Evolutionary conservation across 2,329 filamentous ascomycete genomes (phyloP).

Genomic region (Phoma sp.): DNA sequence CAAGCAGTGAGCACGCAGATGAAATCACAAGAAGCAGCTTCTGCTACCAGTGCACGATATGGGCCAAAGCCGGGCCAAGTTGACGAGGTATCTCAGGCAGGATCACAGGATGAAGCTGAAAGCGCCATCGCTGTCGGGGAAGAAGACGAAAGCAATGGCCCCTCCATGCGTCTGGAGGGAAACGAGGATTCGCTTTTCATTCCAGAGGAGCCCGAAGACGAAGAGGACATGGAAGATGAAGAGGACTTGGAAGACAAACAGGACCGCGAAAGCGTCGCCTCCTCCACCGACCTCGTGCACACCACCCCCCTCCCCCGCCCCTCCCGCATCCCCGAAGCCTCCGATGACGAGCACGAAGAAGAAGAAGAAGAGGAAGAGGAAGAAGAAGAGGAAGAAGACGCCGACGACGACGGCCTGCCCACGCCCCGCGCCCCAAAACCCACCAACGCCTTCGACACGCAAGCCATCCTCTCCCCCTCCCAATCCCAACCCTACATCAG

Average conservation of each 20-base stretch:
- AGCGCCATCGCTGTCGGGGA: background rate
- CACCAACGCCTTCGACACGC: constrained; percentile 36
- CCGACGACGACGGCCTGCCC: constrained; percentile 16
- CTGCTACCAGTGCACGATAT: background rate
- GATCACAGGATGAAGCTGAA: background rate
- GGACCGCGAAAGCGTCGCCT: background rate
- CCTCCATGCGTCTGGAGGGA: background rate
- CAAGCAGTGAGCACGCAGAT: constrained; percentile 16
- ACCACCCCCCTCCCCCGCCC: too few relatives aligned
- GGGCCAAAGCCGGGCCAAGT: too few relatives aligned
- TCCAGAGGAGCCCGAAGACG: background rate
- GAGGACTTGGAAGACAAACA: background rate
- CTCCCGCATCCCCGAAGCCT: too few relatives aligned
- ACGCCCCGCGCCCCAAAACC: constrained; percentile 36
- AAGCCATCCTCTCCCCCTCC: constrained; percentile 42
- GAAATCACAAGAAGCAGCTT: constrained; percentile 33
- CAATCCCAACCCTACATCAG: constrained; percentile 14
- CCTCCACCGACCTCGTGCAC: background rate
- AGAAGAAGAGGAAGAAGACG: background rate
- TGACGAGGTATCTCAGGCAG: too few relatives aligned
- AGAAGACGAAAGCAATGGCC: constrained; percentile 18
- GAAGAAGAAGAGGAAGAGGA: too few relatives aligned
- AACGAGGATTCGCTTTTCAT: too few relatives aligned
- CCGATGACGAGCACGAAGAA: too few relatives aligned
- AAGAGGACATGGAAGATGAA: constrained; percentile 1